A percentile compares a stretch with the other conserved stretches of the same genome.
These are phyloP conservation scores for Aspergillus costaricaensis DNA, from an alignment of 2,329 filamentous ascomycete species.

Conservation along the genomic window DNA sequence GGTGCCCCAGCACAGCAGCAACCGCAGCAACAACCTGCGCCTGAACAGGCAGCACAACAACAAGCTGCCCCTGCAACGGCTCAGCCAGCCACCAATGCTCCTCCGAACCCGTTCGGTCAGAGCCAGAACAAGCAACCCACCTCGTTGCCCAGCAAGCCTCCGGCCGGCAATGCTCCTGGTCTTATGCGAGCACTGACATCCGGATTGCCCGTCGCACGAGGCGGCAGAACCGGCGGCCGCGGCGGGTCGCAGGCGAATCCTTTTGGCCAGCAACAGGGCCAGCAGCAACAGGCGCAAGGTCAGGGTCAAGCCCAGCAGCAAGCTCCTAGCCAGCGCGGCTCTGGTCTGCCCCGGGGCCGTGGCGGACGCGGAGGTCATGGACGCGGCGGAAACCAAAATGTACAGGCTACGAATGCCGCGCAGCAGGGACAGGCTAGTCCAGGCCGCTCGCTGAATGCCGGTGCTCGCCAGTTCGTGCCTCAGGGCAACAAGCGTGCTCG, in stretches of 20 bases:
- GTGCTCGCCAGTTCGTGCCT: conserved; percentile 58
- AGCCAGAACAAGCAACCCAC: conserved; percentile 28
- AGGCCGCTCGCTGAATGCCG: conserved; percentile 48
- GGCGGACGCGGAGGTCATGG: conserved; percentile 43
- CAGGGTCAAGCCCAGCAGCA: conserved; percentile 23
- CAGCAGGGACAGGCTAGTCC: conserved; percentile 31
- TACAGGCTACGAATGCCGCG: conserved; percentile 38
- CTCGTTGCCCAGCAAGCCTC: conserved; percentile 36
- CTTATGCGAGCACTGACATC: conserved; percentile 48
- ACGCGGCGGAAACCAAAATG: conserved; percentile 44
- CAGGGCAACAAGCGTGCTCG: conserved; percentile 58
- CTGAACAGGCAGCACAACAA: conserved; percentile 21
- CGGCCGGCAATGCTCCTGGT: conserved; percentile 41
- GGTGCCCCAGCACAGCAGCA: conserved; percentile 21
- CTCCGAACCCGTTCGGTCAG: conserved; percentile 32
- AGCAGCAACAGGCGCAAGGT: conserved; percentile 28
- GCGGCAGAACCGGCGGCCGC: conserved; percentile 44
- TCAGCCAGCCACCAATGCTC: conserved; percentile 16
- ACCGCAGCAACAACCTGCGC: conserved; percentile 15
- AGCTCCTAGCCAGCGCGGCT: conserved; percentile 34
- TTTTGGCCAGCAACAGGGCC: conserved; percentile 29
- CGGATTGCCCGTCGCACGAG: conserved; percentile 47
- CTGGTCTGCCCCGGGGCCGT: conserved; percentile 47
- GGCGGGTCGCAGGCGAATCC: conserved; percentile 36
- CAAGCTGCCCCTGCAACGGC: conserved; percentile 19